Conservation (phyloP, 208 protist genomes). For the Polymyxa betae region DNA sequence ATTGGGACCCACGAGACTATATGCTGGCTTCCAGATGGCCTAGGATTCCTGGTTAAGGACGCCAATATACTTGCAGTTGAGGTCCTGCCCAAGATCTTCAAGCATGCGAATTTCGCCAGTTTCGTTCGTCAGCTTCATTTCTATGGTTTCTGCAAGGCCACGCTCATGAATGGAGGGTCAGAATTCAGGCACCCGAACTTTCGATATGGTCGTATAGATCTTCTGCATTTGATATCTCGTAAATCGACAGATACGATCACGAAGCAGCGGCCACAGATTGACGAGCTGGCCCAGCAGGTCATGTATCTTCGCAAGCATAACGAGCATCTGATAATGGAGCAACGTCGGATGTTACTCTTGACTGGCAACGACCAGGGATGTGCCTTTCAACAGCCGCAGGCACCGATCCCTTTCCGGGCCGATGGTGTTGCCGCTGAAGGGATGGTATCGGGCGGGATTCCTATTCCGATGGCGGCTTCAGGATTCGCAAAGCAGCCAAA, state of each 20-base stretch:
- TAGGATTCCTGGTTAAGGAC: constrained; percentile 36
- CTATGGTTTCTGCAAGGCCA: constrained; percentile 14
- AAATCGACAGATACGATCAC: constrained; percentile 46
- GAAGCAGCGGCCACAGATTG: constrained; percentile 21
- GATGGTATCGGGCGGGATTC: too few species aligned
- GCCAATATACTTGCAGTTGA: constrained; percentile 19
- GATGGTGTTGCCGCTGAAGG: too few species aligned
- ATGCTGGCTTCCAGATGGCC: background rate
- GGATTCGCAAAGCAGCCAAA: too few species aligned
- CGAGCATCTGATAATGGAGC: constrained; percentile 27
- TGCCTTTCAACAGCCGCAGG: too few species aligned
- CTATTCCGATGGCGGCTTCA: too few species aligned
- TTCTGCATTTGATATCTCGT: constrained; percentile 25
- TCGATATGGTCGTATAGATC: background rate
- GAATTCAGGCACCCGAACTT: constrained; percentile 49
- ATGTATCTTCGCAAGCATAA: constrained; percentile 22
- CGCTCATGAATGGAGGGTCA: constrained; percentile 1
- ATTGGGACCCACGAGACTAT: background rate
- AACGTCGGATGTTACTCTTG: background rate
- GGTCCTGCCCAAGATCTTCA: constrained; percentile 45
- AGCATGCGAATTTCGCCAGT: constrained; percentile 32
- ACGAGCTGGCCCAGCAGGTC: constrained; percentile 39
- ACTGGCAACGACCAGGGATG: too few species aligned
- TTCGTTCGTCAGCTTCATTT: constrained; percentile 50
- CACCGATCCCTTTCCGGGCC: too few species aligned